Base-by-base conservation (phyloP, 352 stramenopile genomes). In the Phytophthora agathidicida region DNA sequence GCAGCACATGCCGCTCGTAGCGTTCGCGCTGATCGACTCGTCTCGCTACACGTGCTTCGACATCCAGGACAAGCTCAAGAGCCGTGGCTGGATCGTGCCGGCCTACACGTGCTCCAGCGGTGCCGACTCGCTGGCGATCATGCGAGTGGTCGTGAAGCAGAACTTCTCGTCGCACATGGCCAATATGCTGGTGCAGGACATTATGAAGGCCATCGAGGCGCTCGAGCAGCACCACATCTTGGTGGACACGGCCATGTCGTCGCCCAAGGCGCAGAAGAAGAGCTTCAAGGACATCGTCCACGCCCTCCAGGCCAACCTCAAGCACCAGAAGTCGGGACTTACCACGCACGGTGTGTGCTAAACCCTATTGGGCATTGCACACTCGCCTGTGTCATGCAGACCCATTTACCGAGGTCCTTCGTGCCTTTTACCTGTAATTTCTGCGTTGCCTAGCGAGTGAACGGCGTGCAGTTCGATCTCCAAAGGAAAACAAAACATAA, bases 71-170 rank as follows among this genome's bases (percentile, higher is more conserved):
- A 91, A 89, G 49, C 77, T 97, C 37, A 88, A 80, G 56, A 88
- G 77, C 36, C 80, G 86, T 31, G 86, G 89, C 0, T 97, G 90
- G 90, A 96, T 96, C 60, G 81, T 96, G 13, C 90, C 90, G 9
- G 90, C 90, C 19, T 97, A 97, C 75, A 94, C 86, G 47, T 96
- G 86, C 69, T 91, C 85, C 17, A 75, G 71, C 11, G 88, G 86
- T 14, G 88, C 88, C 33, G 82, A 96, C 59, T 81, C 78, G 44
- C 68, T 96, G 27, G 71, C 83, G 38, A 96, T 96, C 75, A 96
- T 96, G 88, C 86, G 88, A 54, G 86, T 94, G 20, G 88, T 96
- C 13, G 85, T 95, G 46, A 96, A 96, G 71, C 88, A 96, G 68
- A 96, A 96, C 61, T 93, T 96, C 33, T 83, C 83, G 20, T 88